phyloP scores from a whole-genome alignment of 129 eudicot species.

The Deinandra increscens region DNA sequence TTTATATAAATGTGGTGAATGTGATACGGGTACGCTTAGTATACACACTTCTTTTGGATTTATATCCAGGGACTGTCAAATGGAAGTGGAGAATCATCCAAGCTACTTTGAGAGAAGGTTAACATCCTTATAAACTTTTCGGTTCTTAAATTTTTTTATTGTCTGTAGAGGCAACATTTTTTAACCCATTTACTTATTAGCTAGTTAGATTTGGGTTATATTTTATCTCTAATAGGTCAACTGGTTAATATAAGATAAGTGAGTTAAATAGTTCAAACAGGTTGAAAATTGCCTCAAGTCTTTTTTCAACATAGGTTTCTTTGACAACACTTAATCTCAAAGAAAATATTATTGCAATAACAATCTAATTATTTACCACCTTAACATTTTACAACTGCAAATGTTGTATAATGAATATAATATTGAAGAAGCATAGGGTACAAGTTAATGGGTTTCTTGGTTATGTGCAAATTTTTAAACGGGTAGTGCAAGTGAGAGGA shows the following conservation, averaged over 20 bases:
- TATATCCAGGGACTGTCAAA: conserved; percentile 64
- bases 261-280: not conserved
- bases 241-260: not conserved
- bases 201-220: not conserved
- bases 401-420: too few species aligned
- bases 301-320: too few species aligned
- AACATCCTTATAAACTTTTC: conserved; percentile 12
- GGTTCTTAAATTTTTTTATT: not conserved
- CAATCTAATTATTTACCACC: too few species aligned
- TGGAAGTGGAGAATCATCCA: conserved; percentile 67
- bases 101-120: conserved; percentile 69
- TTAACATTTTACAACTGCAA: too few species aligned
- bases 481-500: too few species aligned
- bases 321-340: too few species aligned
- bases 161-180: not conserved
- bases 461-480: too few species aligned
- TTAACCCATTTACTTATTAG: too few species aligned
- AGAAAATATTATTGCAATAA: too few species aligned
- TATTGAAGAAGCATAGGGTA: too few species aligned
- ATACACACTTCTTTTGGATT: conserved; percentile 17
- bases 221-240: not conserved
- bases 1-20: conserved; percentile 8
- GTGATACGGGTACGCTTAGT: conserved; percentile 4
- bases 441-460: too few species aligned
- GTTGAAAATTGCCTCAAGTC: too few species aligned